Evolutionary conservation across 805 yeast genomes (phyloP).

Genomic region (Yamadazyma takamatsuzukensis): DNA sequence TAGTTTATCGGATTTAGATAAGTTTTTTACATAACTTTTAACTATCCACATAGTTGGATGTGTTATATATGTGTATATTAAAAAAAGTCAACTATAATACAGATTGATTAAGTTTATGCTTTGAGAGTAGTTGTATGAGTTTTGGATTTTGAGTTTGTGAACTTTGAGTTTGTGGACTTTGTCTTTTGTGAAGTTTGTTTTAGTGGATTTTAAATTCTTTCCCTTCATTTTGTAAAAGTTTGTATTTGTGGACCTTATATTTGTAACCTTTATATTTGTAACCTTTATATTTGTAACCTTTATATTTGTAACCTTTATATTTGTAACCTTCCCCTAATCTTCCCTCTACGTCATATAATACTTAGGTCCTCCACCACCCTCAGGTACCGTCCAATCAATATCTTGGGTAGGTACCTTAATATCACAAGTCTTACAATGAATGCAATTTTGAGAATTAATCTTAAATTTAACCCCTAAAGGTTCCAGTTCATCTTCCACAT

Average conservation of each 20-base stretch:
- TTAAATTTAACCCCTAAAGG: slow-evolving; percentile 75
- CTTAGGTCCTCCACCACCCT: slow-evolving; percentile 98
- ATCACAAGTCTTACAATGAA: slow-evolving; percentile 98
- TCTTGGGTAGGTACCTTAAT: slow-evolving; percentile 95
- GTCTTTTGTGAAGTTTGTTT: too few relatives aligned
- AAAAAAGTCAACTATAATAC: slow-evolving; percentile 5
- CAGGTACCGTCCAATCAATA: slow-evolving; percentile 95
- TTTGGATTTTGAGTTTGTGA: too few relatives aligned
- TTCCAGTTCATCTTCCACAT: slow-evolving; percentile 61
- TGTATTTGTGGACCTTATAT: too few relatives aligned
- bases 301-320: too few relatives aligned
- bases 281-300: too few relatives aligned
- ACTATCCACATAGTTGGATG: slow-evolving; percentile 1
- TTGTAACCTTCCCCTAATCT: too few relatives aligned
- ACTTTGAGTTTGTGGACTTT: too few relatives aligned
- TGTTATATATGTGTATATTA: slow-evolving; percentile 15
- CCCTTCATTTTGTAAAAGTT: too few relatives aligned
- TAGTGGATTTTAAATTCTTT: too few relatives aligned
- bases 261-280: too few relatives aligned
- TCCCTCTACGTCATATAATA: slow-evolving; percentile 66
- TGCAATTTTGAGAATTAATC: slow-evolving; percentile 95
- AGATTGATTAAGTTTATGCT: slow-evolving; percentile 1
- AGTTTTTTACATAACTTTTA: slow-evolving; percentile 22
- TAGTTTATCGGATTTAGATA: slow-evolving; percentile 61
- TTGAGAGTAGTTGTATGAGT: not conserved